phyloP scores from a whole-genome alignment of 495 filamentous ascomycete genomes.

The Trichoderma asperelloides region DNA sequence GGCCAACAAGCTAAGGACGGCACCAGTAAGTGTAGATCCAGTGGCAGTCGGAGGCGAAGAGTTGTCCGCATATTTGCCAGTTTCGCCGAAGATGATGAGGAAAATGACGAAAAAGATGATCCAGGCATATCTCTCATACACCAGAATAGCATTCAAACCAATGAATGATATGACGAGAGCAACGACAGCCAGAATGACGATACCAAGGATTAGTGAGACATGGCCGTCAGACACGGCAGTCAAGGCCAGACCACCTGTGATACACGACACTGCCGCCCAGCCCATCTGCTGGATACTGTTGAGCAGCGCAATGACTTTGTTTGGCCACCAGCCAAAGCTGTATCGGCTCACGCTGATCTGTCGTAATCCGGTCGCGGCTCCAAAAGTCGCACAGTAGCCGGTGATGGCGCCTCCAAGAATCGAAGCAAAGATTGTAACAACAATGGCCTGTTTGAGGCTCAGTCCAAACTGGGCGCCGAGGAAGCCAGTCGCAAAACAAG shows the following conservation, averaged over 20 bases:
- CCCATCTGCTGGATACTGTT: constrained; percentile 43
- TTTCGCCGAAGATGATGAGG: constrained; percentile 47
- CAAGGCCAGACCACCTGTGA: constrained; percentile 42
- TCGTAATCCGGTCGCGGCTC: constrained; percentile 42
- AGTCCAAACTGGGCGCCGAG: constrained; percentile 42
- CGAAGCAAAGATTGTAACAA: constrained; percentile 40
- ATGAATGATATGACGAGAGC: constrained; percentile 37
- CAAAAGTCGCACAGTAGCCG: constrained; percentile 41
- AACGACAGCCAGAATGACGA: constrained; percentile 36
- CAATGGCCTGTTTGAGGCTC: constrained; percentile 40
- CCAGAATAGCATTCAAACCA: constrained; percentile 36
- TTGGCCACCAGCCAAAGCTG: constrained; percentile 47
- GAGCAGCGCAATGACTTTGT: constrained; percentile 39
- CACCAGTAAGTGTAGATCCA: constrained; percentile 32
- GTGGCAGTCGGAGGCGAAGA: constrained; percentile 27
- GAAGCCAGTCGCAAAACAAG: constrained; percentile 44
- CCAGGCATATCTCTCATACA: constrained; percentile 35
- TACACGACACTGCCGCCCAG: constrained; percentile 37
- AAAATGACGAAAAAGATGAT: constrained; percentile 48
- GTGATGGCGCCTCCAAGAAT: constrained; percentile 38
- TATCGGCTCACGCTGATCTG: constrained; percentile 46
- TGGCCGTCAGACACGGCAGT: constrained; percentile 39
- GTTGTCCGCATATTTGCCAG: constrained; percentile 38
- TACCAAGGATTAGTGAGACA: constrained; percentile 34
- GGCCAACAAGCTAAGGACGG: constrained; percentile 42